Evolutionary conservation across 2,329 filamentous ascomycete genomes (phyloP).

Genomic region (Microdochium trichocladiopsis): DNA sequence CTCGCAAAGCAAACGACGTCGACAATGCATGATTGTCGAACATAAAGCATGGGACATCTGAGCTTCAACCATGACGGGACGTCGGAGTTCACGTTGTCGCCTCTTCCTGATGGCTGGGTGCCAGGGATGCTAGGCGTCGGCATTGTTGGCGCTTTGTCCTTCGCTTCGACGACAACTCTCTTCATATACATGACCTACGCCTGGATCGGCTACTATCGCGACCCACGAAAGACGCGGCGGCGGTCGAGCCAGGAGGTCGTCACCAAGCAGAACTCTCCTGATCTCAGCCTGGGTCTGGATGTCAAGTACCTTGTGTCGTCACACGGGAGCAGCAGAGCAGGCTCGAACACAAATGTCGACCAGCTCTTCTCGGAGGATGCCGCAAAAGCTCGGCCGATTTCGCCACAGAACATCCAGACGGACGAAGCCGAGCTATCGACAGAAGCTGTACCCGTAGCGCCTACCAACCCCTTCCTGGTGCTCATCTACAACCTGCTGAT

Average conservation of each 20-base stretch:
- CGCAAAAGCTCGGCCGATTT: not conserved
- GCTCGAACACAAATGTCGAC: not conserved
- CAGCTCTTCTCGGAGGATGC: not conserved
- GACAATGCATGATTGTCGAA: not conserved
- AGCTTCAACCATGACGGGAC: not conserved
- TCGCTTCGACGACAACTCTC: not conserved
- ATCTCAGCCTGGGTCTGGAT: not conserved
- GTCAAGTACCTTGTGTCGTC: not conserved
- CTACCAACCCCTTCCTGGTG: not conserved
- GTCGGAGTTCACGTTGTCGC: not conserved
- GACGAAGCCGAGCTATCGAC: not conserved
- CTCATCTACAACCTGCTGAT: slow-evolving; percentile 1
- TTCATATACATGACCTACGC: not conserved
- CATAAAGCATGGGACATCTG: not conserved
- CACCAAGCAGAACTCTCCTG: not conserved
- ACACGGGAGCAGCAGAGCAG: not conserved
- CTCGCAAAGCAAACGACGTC: too few relatives aligned
- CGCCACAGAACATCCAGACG: not conserved
- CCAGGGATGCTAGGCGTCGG: not conserved
- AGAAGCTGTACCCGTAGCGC: not conserved
- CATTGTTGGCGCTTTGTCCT: not conserved
- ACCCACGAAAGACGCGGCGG: not conserved
- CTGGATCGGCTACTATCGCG: not conserved
- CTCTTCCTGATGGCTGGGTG: not conserved
- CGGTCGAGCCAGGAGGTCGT: not conserved